A percentile compares a stretch with the other conserved stretches of the same genome.
These are phyloP conservation scores for Dalbergia oliveri DNA, from an alignment of 306 rosid genomes.

Conservation along the genomic window DNA sequence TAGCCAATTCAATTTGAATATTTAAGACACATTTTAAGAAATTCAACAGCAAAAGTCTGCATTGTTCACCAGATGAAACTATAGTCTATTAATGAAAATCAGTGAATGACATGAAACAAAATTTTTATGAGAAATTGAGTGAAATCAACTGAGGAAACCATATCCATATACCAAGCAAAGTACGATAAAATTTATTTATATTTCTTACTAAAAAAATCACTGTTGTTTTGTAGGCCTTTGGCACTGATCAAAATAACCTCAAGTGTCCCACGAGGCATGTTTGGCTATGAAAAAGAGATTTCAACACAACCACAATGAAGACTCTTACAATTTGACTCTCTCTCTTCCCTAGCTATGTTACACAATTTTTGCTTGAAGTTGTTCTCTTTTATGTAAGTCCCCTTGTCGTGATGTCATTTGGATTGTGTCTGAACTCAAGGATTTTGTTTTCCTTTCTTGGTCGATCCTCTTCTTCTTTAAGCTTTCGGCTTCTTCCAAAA, in stretches of 20 bases:
- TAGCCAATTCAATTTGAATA: neutral
- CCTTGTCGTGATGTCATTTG: neutral
- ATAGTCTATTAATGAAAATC: neutral
- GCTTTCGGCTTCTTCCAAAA: neutral
- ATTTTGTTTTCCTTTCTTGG: neutral
- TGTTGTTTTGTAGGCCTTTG: slow-evolving; percentile 31
- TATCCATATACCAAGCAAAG: neutral
- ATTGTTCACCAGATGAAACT: neutral
- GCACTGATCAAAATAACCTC: slow-evolving; percentile 48
- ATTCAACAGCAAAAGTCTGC: neutral
- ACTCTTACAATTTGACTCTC: slow-evolving; percentile 13
- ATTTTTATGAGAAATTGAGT: neutral
- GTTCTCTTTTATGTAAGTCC: neutral
- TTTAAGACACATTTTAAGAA: neutral
- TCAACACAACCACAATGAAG: neutral
- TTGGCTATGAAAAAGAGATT: neutral
- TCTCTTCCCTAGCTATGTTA: neutral
- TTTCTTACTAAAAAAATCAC: slow-evolving; percentile 40
- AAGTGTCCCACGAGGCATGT: slow-evolving; percentile 49
- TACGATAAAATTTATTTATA: neutral
- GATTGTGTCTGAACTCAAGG: neutral
- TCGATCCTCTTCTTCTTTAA: neutral
- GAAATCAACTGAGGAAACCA: neutral
- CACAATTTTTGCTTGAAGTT: neutral
- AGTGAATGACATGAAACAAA: neutral